Percentiles rank a stretch among this genome's conserved stretches.
Conservation (phyloP, 2,329 filamentous ascomycete species). For the Neofusicoccum laricinum region DNA sequence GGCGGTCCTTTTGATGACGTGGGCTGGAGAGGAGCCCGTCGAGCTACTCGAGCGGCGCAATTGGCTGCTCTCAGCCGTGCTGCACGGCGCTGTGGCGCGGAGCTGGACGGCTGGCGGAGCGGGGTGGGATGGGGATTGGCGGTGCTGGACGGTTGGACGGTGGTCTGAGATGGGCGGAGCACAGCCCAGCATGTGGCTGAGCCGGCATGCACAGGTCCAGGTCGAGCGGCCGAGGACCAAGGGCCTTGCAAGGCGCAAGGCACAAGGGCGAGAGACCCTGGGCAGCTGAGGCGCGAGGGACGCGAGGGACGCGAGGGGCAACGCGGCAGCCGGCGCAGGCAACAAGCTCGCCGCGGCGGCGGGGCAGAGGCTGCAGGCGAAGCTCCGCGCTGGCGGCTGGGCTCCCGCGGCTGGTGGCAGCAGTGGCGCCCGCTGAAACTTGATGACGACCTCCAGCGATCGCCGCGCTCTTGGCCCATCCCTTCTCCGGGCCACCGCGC, state of each 20-base stretch:
- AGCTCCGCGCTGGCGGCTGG: slow-evolving; percentile 1
- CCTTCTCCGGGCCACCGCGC: background rate
- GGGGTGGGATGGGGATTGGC: background rate
- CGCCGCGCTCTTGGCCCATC: slow-evolving; percentile 1
- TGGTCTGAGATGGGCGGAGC: slow-evolving; percentile 6
- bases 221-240: too few species aligned
- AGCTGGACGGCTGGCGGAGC: background rate
- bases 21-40: background rate
- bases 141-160: background rate
- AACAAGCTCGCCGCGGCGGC: background rate
- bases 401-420: background rate
- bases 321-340: too few species aligned
- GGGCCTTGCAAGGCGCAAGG: too few species aligned
- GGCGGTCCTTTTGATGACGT: background rate
- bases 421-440: slow-evolving; percentile 6
- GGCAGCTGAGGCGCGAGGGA: background rate
- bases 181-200: slow-evolving; percentile 11
- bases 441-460: slow-evolving; percentile 9
- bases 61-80: too few species aligned
- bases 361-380: background rate
- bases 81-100: too few species aligned
- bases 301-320: too few species aligned
- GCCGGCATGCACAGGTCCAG: too few species aligned
- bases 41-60: background rate
- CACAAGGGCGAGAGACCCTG: background rate